phyloP scores from a whole-genome alignment of 139 green algal genomes.

The Bryopsis sp. region DNA sequence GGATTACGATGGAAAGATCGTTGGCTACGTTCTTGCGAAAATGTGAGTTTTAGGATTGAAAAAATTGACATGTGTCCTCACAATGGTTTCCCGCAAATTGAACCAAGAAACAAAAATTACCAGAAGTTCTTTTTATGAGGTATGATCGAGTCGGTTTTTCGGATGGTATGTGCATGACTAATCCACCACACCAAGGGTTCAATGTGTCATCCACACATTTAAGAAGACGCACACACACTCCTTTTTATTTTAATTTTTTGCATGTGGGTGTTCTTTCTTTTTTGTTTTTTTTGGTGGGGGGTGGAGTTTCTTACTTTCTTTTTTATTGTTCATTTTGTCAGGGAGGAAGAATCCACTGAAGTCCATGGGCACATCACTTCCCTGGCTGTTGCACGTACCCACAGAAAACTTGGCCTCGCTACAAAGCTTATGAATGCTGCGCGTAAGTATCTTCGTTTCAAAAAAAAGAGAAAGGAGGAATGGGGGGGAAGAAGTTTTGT shows the following conservation, averaged over 20 bases:
- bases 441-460: slow-evolving; percentile 48
- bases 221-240: too few species aligned
- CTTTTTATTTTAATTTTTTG: not conserved
- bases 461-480: too few species aligned
- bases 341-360: slow-evolving; percentile 79
- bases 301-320: slow-evolving; percentile 5
- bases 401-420: slow-evolving; percentile 93
- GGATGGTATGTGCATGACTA: too few species aligned
- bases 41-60: slow-evolving; percentile 59
- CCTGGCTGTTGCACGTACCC: slow-evolving; percentile 84
- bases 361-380: slow-evolving; percentile 96
- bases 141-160: too few species aligned
- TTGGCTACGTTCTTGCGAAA: slow-evolving; percentile 98
- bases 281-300: not conserved
- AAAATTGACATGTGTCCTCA: not conserved
- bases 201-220: too few species aligned
- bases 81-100: not conserved
- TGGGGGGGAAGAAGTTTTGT: too few species aligned
- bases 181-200: too few species aligned
- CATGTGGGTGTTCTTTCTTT: not conserved
- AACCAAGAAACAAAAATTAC: too few species aligned
- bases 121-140: too few species aligned
- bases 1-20: slow-evolving; percentile 91
- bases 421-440: slow-evolving; percentile 89
- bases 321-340: slow-evolving; percentile 30